Evolutionary conservation across 305 asterid genomes (phyloP).

Genomic region (Euphrasia arctica): DNA sequence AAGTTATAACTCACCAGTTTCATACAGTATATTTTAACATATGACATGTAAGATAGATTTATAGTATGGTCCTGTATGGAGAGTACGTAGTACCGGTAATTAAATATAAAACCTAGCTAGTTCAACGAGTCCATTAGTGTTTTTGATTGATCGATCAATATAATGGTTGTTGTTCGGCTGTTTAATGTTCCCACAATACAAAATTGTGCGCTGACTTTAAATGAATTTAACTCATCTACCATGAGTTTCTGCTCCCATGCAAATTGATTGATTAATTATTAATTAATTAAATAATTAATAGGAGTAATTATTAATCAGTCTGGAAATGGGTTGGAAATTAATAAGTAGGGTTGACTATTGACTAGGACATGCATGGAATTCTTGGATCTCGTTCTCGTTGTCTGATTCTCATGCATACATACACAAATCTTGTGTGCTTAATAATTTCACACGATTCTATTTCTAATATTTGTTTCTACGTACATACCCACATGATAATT

Average conservation of each 20-base stretch:
- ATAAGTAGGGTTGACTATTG: slow-evolving; percentile 46
- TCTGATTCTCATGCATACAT: slow-evolving; percentile 1
- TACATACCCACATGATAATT: no score
- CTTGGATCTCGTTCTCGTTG: slow-evolving; percentile 52
- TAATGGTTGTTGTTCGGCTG: no score
- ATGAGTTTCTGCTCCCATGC: slow-evolving; percentile 39
- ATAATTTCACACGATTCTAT: background rate
- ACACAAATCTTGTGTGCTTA: background rate
- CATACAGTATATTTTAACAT: no score
- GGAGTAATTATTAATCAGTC: background rate
- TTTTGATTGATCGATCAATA: no score
- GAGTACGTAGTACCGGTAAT: no score
- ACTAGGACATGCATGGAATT: slow-evolving; percentile 37
- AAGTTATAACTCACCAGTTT: no score
- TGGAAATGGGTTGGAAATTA: slow-evolving; percentile 24
- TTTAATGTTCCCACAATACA: no score
- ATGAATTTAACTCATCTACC: slow-evolving; percentile 23
- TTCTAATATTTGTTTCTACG: background rate
- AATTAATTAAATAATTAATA: background rate
- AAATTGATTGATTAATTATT: background rate
- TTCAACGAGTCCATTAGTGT: no score
- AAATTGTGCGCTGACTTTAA: slow-evolving; percentile 43
- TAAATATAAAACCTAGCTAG: no score
- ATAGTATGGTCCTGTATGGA: no score
- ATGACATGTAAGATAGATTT: no score